These are phyloP conservation scores for Hericium alpestre DNA, from an alignment of 768 basidiomycete genomes.

Conservation along the genomic window DNA sequence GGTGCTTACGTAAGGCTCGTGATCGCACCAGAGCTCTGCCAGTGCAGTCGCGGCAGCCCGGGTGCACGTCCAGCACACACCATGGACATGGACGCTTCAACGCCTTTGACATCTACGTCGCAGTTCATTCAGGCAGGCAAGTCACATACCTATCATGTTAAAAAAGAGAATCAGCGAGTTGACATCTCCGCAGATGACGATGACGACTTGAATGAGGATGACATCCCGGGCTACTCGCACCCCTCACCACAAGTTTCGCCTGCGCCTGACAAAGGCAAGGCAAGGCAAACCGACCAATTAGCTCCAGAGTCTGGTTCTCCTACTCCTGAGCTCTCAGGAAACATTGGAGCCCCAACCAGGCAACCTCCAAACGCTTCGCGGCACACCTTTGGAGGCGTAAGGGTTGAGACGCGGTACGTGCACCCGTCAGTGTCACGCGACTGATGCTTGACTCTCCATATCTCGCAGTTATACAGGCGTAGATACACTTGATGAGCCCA, in stretches of 20 bases:
- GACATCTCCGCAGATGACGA: conserved; percentile 38
- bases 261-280: conserved; percentile 58
- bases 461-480: conserved; percentile 60
- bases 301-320: conserved; percentile 28
- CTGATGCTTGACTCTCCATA: not conserved
- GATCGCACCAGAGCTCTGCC: conserved; percentile 12
- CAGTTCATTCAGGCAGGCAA: conserved; percentile 76
- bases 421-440: not conserved
- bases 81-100: conserved; percentile 17
- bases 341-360: conserved; percentile 47
- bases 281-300: conserved; percentile 46
- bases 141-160: conserved; percentile 1
- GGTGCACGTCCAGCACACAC: not conserved
- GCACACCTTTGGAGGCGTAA: conserved; percentile 73
- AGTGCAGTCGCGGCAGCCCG: not conserved
- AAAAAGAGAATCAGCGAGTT: not conserved
- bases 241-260: conserved; percentile 28
- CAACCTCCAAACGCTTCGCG: conserved; percentile 30
- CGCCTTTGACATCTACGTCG: conserved; percentile 51
- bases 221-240: conserved; percentile 68
- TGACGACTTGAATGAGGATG: conserved; percentile 73
- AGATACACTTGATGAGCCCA: conserved; percentile 89
- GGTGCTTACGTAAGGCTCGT: conserved; percentile 12
- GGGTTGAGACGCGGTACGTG: conserved; percentile 76
- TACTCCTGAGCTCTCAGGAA: conserved; percentile 48